phyloP scores from a whole-genome alignment of 2,329 filamentous ascomycete genomes.

The Xylaria sp. region DNA sequence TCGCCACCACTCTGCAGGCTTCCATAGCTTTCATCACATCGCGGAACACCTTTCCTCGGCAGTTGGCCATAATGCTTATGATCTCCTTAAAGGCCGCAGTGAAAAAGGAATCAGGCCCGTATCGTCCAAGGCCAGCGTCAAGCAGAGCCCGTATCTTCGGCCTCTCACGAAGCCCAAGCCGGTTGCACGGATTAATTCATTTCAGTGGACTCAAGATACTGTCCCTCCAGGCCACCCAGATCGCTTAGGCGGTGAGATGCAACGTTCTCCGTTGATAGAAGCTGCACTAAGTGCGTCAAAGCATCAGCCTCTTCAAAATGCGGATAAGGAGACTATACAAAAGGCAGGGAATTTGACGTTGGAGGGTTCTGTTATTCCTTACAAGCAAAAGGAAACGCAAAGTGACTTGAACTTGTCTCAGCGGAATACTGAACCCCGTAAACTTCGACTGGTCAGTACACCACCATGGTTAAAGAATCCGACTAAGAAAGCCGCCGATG shows the following conservation, averaged over 20 bases:
- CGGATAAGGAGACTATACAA: background rate
- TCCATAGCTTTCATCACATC: constrained; percentile 51
- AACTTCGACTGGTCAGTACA: constrained; percentile 42
- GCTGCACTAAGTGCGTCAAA: background rate
- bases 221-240: constrained; percentile 31
- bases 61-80: constrained; percentile 32
- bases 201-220: constrained; percentile 35
- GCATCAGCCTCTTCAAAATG: background rate
- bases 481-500: constrained; percentile 42
- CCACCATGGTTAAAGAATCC: constrained; percentile 47
- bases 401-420: constrained; percentile 6
- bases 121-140: constrained; percentile 14
- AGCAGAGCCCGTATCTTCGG: constrained; percentile 23
- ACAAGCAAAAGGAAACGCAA: background rate
- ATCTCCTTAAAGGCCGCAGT: constrained; percentile 20
- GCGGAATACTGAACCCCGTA: constrained; percentile 32
- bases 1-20: constrained; percentile 48
- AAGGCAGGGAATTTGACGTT: constrained; percentile 2
- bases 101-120: background rate
- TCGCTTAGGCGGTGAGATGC: constrained; percentile 8
- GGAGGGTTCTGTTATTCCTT: background rate
- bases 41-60: constrained; percentile 49
- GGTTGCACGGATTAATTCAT: constrained; percentile 30
- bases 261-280: constrained; percentile 6
- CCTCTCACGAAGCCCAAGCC: constrained; percentile 36